Evolutionary conservation across 768 basidiomycete species (phyloP).

Genomic region (Leccinum obscurum): DNA sequence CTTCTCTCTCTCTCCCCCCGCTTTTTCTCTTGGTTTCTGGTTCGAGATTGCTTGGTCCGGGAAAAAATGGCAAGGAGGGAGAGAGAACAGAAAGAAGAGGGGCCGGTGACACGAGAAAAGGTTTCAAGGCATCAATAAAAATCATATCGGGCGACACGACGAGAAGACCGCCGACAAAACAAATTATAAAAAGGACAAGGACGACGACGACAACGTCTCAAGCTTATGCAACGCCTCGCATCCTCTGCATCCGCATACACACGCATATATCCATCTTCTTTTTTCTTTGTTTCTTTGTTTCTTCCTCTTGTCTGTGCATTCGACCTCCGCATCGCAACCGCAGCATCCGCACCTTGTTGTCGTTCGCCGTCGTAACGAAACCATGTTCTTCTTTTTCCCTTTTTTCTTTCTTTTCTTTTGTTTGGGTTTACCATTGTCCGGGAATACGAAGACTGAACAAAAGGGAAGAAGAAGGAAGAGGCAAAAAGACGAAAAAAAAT

Average conservation of each 20-base stretch:
- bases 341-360: background rate
- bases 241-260: background rate
- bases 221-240: background rate
- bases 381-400: background rate
- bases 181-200: too few species aligned
- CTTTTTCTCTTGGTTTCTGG: background rate
- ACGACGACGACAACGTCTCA: background rate
- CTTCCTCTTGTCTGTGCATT: background rate
- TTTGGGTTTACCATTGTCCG: background rate
- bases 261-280: background rate
- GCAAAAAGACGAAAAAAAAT: background rate
- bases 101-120: background rate
- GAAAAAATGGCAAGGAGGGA: constrained; percentile 22
- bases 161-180: background rate
- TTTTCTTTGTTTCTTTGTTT: background rate
- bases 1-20: background rate
- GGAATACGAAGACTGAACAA: background rate
- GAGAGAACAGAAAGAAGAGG: background rate
- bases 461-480: background rate
- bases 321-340: background rate
- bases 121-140: constrained; percentile 11
- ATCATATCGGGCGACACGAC: background rate
- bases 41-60: constrained; percentile 10
- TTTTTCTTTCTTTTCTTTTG: background rate
- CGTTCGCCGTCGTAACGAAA: background rate